Conservation (phyloP, 1,284 basidiomycete genomes). For the Amylostereum areolatum region DNA sequence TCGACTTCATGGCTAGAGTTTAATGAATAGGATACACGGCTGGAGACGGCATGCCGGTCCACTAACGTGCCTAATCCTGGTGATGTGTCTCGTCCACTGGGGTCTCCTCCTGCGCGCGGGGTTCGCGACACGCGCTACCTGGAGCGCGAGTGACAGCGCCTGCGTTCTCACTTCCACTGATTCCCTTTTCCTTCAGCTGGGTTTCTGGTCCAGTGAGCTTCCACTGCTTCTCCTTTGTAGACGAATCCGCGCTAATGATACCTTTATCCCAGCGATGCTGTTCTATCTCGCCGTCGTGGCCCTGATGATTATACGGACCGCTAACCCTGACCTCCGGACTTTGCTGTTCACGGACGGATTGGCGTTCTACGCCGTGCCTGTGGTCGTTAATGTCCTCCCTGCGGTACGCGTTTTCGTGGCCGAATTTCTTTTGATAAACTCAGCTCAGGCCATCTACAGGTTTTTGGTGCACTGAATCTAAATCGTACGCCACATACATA, state of each 20-base stretch:
- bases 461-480: constrained; percentile 52
- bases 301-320: constrained; percentile 42
- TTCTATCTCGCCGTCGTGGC: constrained; percentile 58
- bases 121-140: constrained; percentile 55
- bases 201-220: constrained; percentile 62
- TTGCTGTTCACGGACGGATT: constrained; percentile 68
- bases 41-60: constrained; percentile 52
- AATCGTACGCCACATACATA: constrained; percentile 40
- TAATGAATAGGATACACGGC: constrained; percentile 48
- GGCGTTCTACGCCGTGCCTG: constrained; percentile 58
- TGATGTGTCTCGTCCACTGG: constrained; percentile 60
- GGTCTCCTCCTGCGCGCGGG: constrained; percentile 60
- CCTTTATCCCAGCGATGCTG: constrained; percentile 45
- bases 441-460: constrained; percentile 15
- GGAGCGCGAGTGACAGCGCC: constrained; percentile 30
- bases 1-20: neutral
- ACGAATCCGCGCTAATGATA: neutral
- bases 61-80: constrained; percentile 47
- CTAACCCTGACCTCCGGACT: constrained; percentile 50
- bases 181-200: constrained; percentile 50
- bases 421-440: neutral
- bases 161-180: constrained; percentile 51
- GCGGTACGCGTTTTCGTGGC: constrained; percentile 39
- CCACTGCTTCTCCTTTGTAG: neutral
- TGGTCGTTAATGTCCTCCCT: constrained; percentile 59